These are phyloP conservation scores for Boechera retrofracta DNA, from an alignment of 345 rosid genomes.

Conservation along the genomic window DNA sequence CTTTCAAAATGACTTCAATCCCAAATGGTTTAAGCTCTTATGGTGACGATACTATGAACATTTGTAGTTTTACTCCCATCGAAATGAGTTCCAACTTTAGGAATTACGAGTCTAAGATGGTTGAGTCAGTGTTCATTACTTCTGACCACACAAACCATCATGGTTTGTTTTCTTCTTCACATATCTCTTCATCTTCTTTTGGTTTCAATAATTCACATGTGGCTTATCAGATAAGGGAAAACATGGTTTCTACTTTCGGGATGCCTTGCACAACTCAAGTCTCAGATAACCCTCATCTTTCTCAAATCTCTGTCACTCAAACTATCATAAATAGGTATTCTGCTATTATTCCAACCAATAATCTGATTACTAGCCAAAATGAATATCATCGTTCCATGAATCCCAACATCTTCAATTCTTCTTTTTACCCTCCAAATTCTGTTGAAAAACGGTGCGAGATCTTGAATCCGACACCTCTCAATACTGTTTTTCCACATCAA, in stretches of 20 bases:
- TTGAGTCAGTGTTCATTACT: conserved; percentile 21
- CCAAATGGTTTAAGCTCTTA: conserved; percentile 13
- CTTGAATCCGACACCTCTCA: conserved; percentile 38
- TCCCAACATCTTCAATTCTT: conserved; percentile 19
- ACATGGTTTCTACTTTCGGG: conserved; percentile 18
- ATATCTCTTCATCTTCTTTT: conserved; percentile 23
- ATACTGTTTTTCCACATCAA: conserved; percentile 18
- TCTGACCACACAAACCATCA: conserved; percentile 30
- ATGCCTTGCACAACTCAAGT: not conserved
- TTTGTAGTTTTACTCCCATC: conserved; percentile 1
- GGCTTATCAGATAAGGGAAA: conserved; percentile 22
- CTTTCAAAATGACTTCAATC: conserved; percentile 36
- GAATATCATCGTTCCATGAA: not conserved
- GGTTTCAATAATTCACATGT: conserved; percentile 16
- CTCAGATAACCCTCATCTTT: conserved; percentile 17
- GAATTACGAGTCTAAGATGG: conserved; percentile 16
- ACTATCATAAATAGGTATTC: conserved; percentile 32
- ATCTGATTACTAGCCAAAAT: conserved; percentile 16
- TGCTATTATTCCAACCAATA: conserved; percentile 25
- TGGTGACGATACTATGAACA: not conserved
- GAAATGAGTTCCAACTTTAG: conserved; percentile 10
- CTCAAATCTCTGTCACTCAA: conserved; percentile 31
- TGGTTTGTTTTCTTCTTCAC: conserved; percentile 23
- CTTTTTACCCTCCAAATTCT: conserved; percentile 21
- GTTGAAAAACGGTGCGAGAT: not conserved